Conservation (phyloP, 345 rosid species). For the Gossypium longicalyx region DNA sequence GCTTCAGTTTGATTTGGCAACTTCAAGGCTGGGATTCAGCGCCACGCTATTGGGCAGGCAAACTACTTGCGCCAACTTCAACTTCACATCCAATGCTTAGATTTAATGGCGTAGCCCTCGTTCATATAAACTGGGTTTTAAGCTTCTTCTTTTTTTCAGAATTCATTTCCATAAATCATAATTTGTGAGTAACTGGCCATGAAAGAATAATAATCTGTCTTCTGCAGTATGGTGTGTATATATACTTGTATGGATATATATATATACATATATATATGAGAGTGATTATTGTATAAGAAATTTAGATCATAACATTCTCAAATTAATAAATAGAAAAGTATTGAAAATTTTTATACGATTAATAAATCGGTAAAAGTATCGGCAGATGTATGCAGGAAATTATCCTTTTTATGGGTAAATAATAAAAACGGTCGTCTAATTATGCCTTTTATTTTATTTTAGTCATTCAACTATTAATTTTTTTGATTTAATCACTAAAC, state of each 20-base stretch:
- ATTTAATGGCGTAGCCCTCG: conserved; percentile 10
- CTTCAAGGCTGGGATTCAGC: conserved; percentile 61
- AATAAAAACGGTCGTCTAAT: too few relatives aligned
- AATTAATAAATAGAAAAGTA: too few relatives aligned
- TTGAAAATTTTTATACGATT: too few relatives aligned
- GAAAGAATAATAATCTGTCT: conserved; percentile 8
- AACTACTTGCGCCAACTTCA: conserved; percentile 63
- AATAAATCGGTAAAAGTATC: too few relatives aligned
- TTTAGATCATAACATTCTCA: too few relatives aligned
- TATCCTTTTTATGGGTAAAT: too few relatives aligned
- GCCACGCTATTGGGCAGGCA: conserved; percentile 43
- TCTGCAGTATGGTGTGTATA: not conserved
- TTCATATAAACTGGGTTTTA: not conserved
- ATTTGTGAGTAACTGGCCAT: not conserved
- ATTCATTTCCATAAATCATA: not conserved
- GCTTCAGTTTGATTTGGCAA: conserved; percentile 55
- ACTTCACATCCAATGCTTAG: conserved; percentile 47
- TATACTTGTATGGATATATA: not conserved
- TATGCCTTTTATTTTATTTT: too few relatives aligned
- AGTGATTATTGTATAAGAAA: not conserved
- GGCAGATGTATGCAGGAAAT: too few relatives aligned
- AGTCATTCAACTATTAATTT: too few relatives aligned
- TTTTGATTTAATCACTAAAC: too few relatives aligned
- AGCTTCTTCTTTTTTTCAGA: not conserved
- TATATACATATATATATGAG: too few relatives aligned